Evolutionary conservation across 2,329 filamentous ascomycete genomes (phyloP).

Genomic region (Claviceps purpurea): DNA sequence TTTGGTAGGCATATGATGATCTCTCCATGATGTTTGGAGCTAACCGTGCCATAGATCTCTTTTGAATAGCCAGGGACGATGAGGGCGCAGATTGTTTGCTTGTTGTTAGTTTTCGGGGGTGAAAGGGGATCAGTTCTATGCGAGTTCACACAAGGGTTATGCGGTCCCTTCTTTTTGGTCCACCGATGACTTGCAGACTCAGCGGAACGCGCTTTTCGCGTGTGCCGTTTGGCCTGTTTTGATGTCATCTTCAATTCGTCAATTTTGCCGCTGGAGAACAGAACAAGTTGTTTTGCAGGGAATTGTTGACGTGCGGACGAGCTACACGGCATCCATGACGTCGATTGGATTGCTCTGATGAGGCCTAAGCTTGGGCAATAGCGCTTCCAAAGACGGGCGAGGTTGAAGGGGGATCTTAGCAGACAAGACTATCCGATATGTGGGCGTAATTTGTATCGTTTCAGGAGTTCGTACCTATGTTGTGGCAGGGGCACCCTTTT

Average conservation of each 20-base stretch:
- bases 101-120: neutral
- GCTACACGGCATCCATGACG: neutral
- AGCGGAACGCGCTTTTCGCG: neutral
- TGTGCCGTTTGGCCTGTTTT: neutral
- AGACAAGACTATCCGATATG: neutral
- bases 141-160: neutral
- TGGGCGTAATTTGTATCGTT: neutral
- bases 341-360: neutral
- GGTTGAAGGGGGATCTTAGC: neutral
- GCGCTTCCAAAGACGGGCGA: neutral
- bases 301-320: neutral
- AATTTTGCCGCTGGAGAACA: neutral
- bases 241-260: neutral
- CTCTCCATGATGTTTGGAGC: neutral
- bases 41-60: conserved; percentile 24
- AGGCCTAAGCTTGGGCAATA: neutral
- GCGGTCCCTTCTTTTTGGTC: neutral
- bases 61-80: conserved; percentile 26
- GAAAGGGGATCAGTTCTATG: neutral
- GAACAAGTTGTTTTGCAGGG: neutral
- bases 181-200: neutral
- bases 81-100: conserved; percentile 5
- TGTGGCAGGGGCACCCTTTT: neutral
- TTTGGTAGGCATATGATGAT: no score
- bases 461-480: neutral